phyloP scores from a whole-genome alignment of 164 flowering plant species.

The Berberis vulgaris region DNA sequence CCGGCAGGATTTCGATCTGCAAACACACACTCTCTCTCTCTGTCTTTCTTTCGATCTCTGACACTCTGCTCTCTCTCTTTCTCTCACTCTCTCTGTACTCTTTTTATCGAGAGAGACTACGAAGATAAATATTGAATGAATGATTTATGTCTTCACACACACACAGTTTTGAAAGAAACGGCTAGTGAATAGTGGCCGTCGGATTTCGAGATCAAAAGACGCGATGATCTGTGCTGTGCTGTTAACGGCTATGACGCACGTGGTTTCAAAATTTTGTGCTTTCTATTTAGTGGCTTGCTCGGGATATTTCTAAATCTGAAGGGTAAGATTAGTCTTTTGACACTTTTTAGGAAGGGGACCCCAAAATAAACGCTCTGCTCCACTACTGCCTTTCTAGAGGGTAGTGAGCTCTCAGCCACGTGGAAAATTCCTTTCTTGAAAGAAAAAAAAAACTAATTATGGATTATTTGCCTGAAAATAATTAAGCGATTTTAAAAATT shows the following conservation, averaged over 20 bases:
- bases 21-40: constrained; percentile 1
- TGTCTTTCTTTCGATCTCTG: not conserved
- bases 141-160: not conserved
- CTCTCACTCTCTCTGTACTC: not conserved
- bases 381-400: no score
- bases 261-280: constrained; percentile 10
- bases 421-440: no score
- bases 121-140: constrained; percentile 1
- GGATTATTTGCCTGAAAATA: no score
- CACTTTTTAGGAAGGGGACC: no score
- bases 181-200: constrained; percentile 14
- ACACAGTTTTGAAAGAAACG: constrained; percentile 8
- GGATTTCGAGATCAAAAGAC: constrained; percentile 5
- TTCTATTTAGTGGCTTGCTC: no score
- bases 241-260: constrained; percentile 10
- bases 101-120: not conserved
- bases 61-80: constrained; percentile 1
- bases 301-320: no score
- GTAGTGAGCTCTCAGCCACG: no score
- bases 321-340: no score
- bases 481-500: no score
- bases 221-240: not conserved
- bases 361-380: no score
- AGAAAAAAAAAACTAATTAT: no score
- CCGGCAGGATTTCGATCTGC: constrained; percentile 5